A percentile compares a stretch with the other conserved stretches of the same genome.
These are phyloP conservation scores for Graphilbum fragrans DNA, from an alignment of 2,329 filamentous ascomycete species.

Conservation along the genomic window DNA sequence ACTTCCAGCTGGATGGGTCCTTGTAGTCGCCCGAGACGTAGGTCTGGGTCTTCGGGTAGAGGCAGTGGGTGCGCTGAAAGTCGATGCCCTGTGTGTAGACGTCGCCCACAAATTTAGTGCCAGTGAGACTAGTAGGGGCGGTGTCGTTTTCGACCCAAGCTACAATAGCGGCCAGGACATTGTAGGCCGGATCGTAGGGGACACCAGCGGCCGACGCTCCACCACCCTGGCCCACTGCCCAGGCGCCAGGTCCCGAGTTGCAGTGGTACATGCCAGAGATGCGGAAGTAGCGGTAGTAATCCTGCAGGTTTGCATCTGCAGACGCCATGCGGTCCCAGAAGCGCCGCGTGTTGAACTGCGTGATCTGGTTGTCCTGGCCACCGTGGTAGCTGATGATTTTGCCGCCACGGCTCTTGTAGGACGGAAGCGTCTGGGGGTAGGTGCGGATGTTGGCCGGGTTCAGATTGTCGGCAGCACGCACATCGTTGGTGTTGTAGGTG, in stretches of 20 bases:
- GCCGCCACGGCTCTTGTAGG: constrained; percentile 22
- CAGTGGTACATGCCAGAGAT: constrained; percentile 41
- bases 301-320: constrained; percentile 20
- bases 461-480: constrained; percentile 3
- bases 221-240: constrained; percentile 15
- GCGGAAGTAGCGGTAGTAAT: constrained; percentile 37
- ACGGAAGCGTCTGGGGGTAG: constrained; percentile 23
- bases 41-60: constrained; percentile 4
- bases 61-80: constrained; percentile 6
- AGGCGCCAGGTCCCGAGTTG: constrained; percentile 28
- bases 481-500: constrained; percentile 25
- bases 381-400: constrained; percentile 36
- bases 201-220: constrained; percentile 11
- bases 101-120: constrained; percentile 6
- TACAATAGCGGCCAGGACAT: constrained; percentile 31
- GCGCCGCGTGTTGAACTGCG: constrained; percentile 27
- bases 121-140: constrained; percentile 24
- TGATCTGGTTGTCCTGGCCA: constrained; percentile 28
- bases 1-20: constrained; percentile 4
- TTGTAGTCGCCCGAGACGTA: constrained; percentile 3
- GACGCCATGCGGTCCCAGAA: constrained; percentile 36
- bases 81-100: constrained; percentile 2
- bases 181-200: constrained; percentile 21
- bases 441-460: constrained; percentile 14
- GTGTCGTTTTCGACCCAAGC: constrained; percentile 30